Conservation (phyloP, 345 rosid species). For the Conringia planisiliqua region DNA sequence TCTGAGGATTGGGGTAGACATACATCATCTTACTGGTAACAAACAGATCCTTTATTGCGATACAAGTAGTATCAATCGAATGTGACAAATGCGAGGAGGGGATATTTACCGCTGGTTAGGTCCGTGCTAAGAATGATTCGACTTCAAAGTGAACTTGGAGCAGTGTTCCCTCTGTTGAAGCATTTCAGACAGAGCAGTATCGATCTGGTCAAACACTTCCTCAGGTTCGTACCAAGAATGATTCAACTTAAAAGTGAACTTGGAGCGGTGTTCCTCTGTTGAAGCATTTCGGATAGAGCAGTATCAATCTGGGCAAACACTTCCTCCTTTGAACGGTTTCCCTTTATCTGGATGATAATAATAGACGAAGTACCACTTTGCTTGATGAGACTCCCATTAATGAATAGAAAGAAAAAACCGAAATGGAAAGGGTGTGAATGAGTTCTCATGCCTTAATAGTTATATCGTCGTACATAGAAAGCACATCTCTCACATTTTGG, state of each 20-base stretch:
- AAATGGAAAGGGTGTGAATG: slow-evolving; percentile 24
- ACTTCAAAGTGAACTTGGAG: slow-evolving; percentile 41
- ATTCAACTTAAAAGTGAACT: slow-evolving; percentile 44
- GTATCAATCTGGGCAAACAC: slow-evolving; percentile 58
- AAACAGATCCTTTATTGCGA: background rate
- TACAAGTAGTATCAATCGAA: slow-evolving; percentile 23
- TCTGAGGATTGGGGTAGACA: background rate
- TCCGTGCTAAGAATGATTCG: slow-evolving; percentile 27
- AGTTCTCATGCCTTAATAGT: slow-evolving; percentile 60
- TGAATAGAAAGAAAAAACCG: background rate
- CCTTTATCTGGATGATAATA: slow-evolving; percentile 49
- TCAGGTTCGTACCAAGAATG: slow-evolving; percentile 9
- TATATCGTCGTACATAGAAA: slow-evolving; percentile 69
- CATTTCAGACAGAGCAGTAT: slow-evolving; percentile 43
- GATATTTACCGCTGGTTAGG: slow-evolving; percentile 23
- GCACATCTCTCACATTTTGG: slow-evolving; percentile 82
- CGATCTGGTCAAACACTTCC: slow-evolving; percentile 36
- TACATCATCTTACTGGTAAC: background rate
- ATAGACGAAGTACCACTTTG: background rate
- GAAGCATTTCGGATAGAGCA: slow-evolving; percentile 49
- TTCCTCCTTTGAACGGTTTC: slow-evolving; percentile 52
- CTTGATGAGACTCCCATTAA: background rate
- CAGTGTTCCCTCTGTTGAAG: slow-evolving; percentile 37
- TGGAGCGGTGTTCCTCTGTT: slow-evolving; percentile 37
- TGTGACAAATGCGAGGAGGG: background rate